phyloP scores from a whole-genome alignment of 495 filamentous ascomycete species.

The Talaromyces borbonicus region DNA sequence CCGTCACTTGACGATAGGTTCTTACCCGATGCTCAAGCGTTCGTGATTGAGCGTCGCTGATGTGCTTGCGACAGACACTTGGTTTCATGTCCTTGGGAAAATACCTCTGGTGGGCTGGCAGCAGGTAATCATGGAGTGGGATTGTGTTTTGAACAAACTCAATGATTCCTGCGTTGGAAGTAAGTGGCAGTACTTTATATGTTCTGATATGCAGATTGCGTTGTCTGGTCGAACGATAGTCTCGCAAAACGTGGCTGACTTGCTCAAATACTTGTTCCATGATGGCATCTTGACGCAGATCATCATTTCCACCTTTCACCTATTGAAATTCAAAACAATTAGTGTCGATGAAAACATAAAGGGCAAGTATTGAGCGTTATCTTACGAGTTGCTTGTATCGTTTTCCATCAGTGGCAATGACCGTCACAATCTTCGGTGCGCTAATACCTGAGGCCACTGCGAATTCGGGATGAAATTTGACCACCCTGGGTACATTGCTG shows the following conservation, averaged over 20 bases:
- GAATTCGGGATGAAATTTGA: slow-evolving; percentile 58
- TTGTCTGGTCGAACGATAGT: slow-evolving; percentile 75
- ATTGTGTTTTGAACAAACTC: slow-evolving; percentile 93
- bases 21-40: slow-evolving; percentile 60
- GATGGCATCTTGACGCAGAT: slow-evolving; percentile 96
- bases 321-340: no score
- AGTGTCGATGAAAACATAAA: background rate
- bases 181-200: slow-evolving; percentile 91
- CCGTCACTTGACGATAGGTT: slow-evolving; percentile 61
- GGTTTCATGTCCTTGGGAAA: slow-evolving; percentile 76
- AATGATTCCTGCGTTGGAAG: slow-evolving; percentile 76
- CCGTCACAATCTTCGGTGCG: slow-evolving; percentile 83
- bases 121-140: slow-evolving; percentile 78
- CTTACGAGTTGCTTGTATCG: slow-evolving; percentile 76
- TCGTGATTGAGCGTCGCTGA: slow-evolving; percentile 58
- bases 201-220: slow-evolving; percentile 82
- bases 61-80: slow-evolving; percentile 62
- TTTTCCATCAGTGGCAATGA: slow-evolving; percentile 61
- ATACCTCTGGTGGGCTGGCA: slow-evolving; percentile 82
- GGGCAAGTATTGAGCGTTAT: slow-evolving; percentile 6
- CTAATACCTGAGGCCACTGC: slow-evolving; percentile 83
- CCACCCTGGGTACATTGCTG: slow-evolving; percentile 57
- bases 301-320: slow-evolving; percentile 91
- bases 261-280: slow-evolving; percentile 99
- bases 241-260: slow-evolving; percentile 79